Percentiles rank a stretch among this genome's conserved stretches.
Conservation (phyloP, 2,329 filamentous ascomycete genomes). For the Trichoderma sp. region DNA sequence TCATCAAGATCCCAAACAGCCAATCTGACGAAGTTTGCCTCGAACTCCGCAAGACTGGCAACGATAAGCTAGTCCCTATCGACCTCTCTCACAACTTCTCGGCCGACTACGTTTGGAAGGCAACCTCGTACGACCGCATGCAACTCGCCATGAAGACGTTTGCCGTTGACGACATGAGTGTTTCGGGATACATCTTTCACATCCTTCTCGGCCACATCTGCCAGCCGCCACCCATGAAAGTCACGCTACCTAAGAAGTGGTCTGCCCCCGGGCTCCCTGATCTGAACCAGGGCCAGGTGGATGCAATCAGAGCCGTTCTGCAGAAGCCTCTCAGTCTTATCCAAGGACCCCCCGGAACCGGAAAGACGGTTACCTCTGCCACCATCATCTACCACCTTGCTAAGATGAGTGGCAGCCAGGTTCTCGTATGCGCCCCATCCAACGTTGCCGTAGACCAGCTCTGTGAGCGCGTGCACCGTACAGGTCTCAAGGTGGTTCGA, state of each 20-base stretch:
- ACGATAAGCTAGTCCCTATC: slow-evolving; percentile 92
- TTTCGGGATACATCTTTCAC: slow-evolving; percentile 98
- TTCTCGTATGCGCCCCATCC: slow-evolving; percentile 93
- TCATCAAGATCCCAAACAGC: slow-evolving; percentile 99
- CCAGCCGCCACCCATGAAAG: slow-evolving; percentile 91
- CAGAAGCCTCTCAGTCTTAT: slow-evolving; percentile 94
- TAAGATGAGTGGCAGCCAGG: slow-evolving; percentile 91
- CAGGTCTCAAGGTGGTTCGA: slow-evolving; percentile 92
- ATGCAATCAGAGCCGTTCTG: slow-evolving; percentile 90
- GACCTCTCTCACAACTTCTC: slow-evolving; percentile 98
- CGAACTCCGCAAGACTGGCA: slow-evolving; percentile 88
- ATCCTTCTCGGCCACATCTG: slow-evolving; percentile 94
- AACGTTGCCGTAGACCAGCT: slow-evolving; percentile 98
- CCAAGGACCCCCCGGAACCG: slow-evolving; percentile 93
- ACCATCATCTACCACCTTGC: slow-evolving; percentile 98
- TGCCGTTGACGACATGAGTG: slow-evolving; percentile 94
- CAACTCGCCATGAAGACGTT: slow-evolving; percentile 99
- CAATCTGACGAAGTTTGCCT: slow-evolving; percentile 97
- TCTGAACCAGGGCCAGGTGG: slow-evolving; percentile 92
- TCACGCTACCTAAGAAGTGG: slow-evolving; percentile 92
- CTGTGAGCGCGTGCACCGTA: slow-evolving; percentile 92
- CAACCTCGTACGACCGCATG: slow-evolving; percentile 98
- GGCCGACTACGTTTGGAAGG: slow-evolving; percentile 99
- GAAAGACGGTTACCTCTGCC: slow-evolving; percentile 97
- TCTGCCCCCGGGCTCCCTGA: slow-evolving; percentile 92